Conservation (phyloP, 768 basidiomycete genomes). For the Boletus sensibilis region DNA sequence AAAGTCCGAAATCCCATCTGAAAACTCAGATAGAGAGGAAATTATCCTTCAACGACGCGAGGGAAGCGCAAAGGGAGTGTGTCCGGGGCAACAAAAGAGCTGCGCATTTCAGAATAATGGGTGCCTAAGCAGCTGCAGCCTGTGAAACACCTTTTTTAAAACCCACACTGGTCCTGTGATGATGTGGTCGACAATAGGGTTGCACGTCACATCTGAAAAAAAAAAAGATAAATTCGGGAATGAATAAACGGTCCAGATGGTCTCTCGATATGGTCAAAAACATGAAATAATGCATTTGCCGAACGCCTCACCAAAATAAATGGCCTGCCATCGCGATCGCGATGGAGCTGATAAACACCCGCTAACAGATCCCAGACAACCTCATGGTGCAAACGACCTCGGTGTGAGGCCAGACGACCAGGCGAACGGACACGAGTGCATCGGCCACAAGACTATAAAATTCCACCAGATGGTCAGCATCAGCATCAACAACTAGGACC, state of each 20-base stretch:
- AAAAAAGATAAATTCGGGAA: constrained; percentile 22
- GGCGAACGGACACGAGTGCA: constrained; percentile 17
- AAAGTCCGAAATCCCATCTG: constrained; percentile 32
- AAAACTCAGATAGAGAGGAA: constrained; percentile 30
- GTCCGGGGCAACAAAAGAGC: constrained; percentile 6
- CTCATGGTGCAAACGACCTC: constrained; percentile 22
- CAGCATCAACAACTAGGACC: constrained; percentile 13
- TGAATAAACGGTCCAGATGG: constrained; percentile 24
- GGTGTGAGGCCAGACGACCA: constrained; percentile 10
- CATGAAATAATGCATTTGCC: constrained; percentile 24
- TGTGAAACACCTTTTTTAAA: constrained; percentile 9
- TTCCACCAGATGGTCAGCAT: constrained; percentile 14
- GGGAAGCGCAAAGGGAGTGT: constrained; percentile 5
- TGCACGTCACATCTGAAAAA: constrained; percentile 22
- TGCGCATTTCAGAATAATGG: constrained; percentile 11
- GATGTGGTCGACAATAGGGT: constrained; percentile 15
- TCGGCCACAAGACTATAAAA: constrained; percentile 27
- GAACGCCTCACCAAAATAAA: constrained; percentile 24
- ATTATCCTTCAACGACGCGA: constrained; percentile 14
- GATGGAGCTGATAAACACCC: constrained; percentile 26
- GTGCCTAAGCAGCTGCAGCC: constrained; percentile 6
- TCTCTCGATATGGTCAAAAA: constrained; percentile 29
- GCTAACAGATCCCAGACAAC: constrained; percentile 17
- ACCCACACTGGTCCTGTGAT: constrained; percentile 3
- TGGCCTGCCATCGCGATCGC: constrained; percentile 27